Conservation (phyloP, 2,329 filamentous ascomycete species). For the Exophiala oligosperma region DNA sequence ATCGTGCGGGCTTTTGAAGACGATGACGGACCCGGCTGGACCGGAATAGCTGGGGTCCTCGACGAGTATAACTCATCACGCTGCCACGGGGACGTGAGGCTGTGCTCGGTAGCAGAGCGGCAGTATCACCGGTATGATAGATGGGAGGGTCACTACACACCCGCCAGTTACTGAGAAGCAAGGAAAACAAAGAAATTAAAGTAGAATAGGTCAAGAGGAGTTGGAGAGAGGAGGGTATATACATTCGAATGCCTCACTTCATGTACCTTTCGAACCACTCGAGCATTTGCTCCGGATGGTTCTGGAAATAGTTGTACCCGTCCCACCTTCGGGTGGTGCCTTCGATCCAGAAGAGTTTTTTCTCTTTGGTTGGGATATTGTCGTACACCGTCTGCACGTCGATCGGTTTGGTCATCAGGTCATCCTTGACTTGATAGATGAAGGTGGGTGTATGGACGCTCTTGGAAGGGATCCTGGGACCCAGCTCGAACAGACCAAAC, state of each 20-base stretch:
- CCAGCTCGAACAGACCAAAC: not conserved
- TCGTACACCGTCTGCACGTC: slow-evolving; percentile 1
- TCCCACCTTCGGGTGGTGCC: not conserved
- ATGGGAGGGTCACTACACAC: no score
- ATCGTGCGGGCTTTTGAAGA: not conserved
- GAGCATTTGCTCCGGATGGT: not conserved
- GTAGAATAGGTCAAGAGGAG: no score
- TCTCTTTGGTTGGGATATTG: not conserved
- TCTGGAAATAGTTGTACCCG: not conserved
- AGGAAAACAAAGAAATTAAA: no score
- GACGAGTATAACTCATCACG: not conserved
- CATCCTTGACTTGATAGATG: slow-evolving; percentile 1
- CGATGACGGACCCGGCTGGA: no score
- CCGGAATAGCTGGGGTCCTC: not conserved
- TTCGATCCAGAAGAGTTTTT: not conserved
- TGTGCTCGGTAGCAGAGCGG: not conserved
- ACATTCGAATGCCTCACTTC: not conserved
- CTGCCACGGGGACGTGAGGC: not conserved
- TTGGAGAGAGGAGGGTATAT: no score
- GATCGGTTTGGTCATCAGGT: not conserved
- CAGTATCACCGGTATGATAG: no score
- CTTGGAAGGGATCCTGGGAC: not conserved
- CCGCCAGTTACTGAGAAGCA: no score
- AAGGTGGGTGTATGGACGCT: not conserved
- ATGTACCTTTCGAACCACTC: not conserved